Conservation (phyloP, 768 basidiomycete genomes). For the Lentinula aciculospora region DNA sequence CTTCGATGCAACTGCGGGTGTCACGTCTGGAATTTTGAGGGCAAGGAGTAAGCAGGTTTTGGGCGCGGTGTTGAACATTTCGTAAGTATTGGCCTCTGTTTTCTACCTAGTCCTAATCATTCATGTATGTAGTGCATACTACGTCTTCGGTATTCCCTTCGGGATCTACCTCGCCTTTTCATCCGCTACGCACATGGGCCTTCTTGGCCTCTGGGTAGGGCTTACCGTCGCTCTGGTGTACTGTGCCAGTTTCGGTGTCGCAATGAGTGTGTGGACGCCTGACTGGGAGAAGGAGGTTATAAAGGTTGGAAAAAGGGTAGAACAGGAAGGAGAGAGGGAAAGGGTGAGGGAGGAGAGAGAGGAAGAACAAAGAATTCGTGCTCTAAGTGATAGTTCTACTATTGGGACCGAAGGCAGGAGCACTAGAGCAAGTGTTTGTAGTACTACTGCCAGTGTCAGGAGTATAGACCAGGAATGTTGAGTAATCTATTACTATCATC, state of each 20-base stretch:
- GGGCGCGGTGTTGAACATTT: constrained; percentile 77
- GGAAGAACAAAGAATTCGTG: background rate
- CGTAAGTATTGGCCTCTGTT: constrained; percentile 27
- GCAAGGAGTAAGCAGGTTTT: constrained; percentile 75
- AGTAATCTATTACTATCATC: too few relatives aligned
- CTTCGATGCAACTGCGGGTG: constrained; percentile 69
- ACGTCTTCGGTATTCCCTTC: constrained; percentile 58
- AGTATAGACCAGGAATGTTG: background rate
- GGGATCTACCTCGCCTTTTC: constrained; percentile 76
- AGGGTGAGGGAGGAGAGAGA: background rate
- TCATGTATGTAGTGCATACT: constrained; percentile 22
- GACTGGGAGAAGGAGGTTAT: constrained; percentile 69
- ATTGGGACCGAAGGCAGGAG: background rate
- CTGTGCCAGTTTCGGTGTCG: constrained; percentile 46
- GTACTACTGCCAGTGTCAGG: background rate
- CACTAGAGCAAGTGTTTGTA: background rate
- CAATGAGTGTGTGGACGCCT: constrained; percentile 42
- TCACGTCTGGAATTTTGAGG: constrained; percentile 74
- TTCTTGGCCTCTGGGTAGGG: constrained; percentile 84
- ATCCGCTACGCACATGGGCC: constrained; percentile 31
- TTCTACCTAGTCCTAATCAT: constrained; percentile 24
- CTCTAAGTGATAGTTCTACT: background rate
- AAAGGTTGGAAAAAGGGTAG: constrained; percentile 51
- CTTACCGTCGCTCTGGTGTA: constrained; percentile 64
- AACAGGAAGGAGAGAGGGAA: constrained; percentile 26